Percentiles rank a stretch among this genome's conserved stretches.
Evolutionary conservation across 495 filamentous ascomycete species (phyloP).

Genomic region (Clohesyomyces aquaticus): DNA sequence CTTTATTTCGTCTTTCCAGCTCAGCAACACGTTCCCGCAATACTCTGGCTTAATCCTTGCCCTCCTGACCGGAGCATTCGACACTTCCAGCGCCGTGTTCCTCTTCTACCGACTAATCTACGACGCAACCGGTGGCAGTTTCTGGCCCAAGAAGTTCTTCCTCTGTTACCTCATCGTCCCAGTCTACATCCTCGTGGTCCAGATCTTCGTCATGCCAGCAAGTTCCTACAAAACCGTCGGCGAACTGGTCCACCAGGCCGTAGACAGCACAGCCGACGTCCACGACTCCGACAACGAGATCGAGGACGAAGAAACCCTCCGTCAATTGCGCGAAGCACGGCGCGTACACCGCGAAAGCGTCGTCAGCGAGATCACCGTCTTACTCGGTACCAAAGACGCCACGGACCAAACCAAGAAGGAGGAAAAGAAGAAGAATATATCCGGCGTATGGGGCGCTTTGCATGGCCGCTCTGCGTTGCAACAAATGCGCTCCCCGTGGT

Average conservation of each 20-base stretch:
- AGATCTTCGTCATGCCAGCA: constrained; percentile 75
- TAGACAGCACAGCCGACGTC: constrained; percentile 52
- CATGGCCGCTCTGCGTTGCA: constrained; percentile 71
- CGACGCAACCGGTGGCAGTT: constrained; percentile 60
- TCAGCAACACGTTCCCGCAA: constrained; percentile 89
- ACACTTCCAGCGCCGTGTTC: constrained; percentile 86
- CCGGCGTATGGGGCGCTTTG: constrained; percentile 86
- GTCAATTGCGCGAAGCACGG: constrained; percentile 55
- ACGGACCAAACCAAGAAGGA: constrained; percentile 58
- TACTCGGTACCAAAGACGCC: constrained; percentile 66
- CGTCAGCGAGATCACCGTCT: constrained; percentile 71
- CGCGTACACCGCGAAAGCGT: constrained; percentile 68
- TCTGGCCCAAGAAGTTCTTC: constrained; percentile 75
- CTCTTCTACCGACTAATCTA: constrained; percentile 81
- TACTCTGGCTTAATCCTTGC: constrained; percentile 85
- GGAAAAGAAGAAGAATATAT: constrained; percentile 63
- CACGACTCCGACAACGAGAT: constrained; percentile 54
- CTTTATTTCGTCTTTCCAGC: constrained; percentile 88
- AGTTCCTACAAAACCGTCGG: constrained; percentile 88
- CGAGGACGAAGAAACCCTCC: constrained; percentile 33
- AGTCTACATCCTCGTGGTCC: constrained; percentile 65
- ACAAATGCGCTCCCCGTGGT: constrained; percentile 86
- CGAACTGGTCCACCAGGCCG: constrained; percentile 75
- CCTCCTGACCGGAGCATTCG: constrained; percentile 85
- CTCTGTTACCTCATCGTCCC: constrained; percentile 76